phyloP scores from a whole-genome alignment of 2,329 filamentous ascomycete species.

The Penicillium sp. region DNA sequence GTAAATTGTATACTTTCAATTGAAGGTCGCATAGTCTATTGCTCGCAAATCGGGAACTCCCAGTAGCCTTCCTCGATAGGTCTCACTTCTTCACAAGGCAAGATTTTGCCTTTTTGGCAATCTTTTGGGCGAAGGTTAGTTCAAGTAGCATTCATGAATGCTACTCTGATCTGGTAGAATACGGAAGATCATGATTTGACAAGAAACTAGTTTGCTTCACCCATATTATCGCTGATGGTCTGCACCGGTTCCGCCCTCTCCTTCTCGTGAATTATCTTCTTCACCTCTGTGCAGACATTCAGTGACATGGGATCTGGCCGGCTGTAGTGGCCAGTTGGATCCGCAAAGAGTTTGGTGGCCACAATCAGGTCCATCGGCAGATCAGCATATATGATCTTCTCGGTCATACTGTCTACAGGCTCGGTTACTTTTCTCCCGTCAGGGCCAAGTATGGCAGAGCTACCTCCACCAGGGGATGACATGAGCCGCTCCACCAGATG shows the following conservation, averaged over 20 bases:
- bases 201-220: background rate
- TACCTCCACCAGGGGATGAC: slow-evolving; percentile 47
- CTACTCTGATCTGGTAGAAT: background rate
- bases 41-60: background rate
- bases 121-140: too few relatives aligned
- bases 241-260: background rate
- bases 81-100: background rate
- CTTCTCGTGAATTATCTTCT: slow-evolving; percentile 8
- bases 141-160: too few relatives aligned
- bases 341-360: slow-evolving; percentile 26
- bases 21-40: background rate
- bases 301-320: slow-evolving; percentile 17
- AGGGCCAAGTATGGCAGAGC: slow-evolving; percentile 54
- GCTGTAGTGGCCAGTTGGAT: slow-evolving; percentile 12
- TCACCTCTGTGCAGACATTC: background rate
- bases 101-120: too few relatives aligned
- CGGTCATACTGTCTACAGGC: slow-evolving; percentile 40
- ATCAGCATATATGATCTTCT: slow-evolving; percentile 56
- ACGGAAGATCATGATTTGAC: too few relatives aligned
- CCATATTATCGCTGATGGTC: background rate
- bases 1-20: background rate
- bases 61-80: background rate
- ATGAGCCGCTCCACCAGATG: slow-evolving; percentile 48
- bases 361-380: slow-evolving; percentile 50
- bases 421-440: slow-evolving; percentile 54